Conservation (phyloP, 805 yeast genomes). For the Lachancea quebecensis region DNA sequence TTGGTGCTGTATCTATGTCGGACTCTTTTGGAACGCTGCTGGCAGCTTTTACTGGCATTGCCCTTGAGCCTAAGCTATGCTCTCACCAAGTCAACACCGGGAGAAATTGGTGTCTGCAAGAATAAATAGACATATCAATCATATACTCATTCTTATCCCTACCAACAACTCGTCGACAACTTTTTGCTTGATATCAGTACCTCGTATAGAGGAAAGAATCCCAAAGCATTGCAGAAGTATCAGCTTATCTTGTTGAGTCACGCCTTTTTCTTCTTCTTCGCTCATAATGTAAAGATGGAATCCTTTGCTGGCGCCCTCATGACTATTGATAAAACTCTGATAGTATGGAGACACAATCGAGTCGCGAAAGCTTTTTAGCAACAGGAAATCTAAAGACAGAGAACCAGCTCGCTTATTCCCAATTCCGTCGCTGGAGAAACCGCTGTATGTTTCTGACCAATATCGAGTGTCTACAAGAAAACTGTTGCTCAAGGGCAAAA, state of each 20-base stretch:
- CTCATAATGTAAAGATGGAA: constrained; percentile 30
- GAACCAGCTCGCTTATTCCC: constrained; percentile 1
- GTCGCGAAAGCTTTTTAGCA: constrained; percentile 46
- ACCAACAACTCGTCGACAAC: constrained; percentile 48
- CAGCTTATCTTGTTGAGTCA: constrained; percentile 36
- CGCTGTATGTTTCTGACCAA: constrained; percentile 23
- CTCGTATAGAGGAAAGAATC: constrained; percentile 44
- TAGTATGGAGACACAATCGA: constrained; percentile 46
- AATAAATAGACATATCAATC: constrained; percentile 14
- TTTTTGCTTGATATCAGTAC: constrained; percentile 49
- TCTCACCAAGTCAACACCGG: constrained; percentile 61
- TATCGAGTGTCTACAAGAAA: constrained; percentile 20
- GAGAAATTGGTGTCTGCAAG: constrained; percentile 67
- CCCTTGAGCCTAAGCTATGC: constrained; percentile 71
- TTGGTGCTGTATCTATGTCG: constrained; percentile 79
- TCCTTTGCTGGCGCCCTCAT: constrained; percentile 29
- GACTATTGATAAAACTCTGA: constrained; percentile 34
- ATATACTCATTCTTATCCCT: constrained; percentile 32
- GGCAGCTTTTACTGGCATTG: constrained; percentile 70
- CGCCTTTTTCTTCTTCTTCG: constrained; percentile 36
- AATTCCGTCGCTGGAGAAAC: not conserved
- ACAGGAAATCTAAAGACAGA: constrained; percentile 33
- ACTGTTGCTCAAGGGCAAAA: constrained; percentile 44
- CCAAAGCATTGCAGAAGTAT: constrained; percentile 57
- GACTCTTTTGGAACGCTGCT: constrained; percentile 79